Conservation (phyloP, 768 basidiomycete species). For the Suillus sp. region DNA sequence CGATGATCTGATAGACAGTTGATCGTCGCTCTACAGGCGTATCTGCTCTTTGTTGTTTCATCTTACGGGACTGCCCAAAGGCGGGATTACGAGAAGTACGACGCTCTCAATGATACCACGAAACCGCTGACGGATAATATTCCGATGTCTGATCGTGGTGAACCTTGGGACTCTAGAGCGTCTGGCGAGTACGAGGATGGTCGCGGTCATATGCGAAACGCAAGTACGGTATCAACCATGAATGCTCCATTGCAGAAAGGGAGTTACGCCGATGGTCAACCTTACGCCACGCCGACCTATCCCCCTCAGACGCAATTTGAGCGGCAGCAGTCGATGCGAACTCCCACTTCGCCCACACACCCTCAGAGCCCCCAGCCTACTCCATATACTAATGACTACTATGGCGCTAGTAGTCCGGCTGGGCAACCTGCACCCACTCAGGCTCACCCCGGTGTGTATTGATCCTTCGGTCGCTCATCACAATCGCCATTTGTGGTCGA, state of each 20-base stretch:
- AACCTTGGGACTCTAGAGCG: conserved; percentile 69
- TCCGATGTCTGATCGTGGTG: conserved; percentile 62
- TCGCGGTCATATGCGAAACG: conserved; percentile 51
- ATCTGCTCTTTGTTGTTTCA: conserved; percentile 49
- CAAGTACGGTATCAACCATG: conserved; percentile 62
- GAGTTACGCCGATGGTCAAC: conserved; percentile 37
- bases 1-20: conserved; percentile 4
- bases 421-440: conserved; percentile 42
- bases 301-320: conserved; percentile 26
- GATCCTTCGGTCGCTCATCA: conserved; percentile 6
- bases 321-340: conserved; percentile 24
- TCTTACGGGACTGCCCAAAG: conserved; percentile 76
- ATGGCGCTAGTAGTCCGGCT: conserved; percentile 29
- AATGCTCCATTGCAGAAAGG: conserved; percentile 51
- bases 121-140: conserved; percentile 59
- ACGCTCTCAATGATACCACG: conserved; percentile 64
- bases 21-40: conserved; percentile 41
- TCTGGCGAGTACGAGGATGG: conserved; percentile 44
- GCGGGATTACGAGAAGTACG: conserved; percentile 80
- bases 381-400: conserved; percentile 39
- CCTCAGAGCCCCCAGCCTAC: conserved; percentile 44
- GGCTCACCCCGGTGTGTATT: conserved; percentile 51
- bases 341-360: conserved; percentile 35
- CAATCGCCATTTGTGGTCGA: conserved; percentile 8
- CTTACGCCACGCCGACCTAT: conserved; percentile 35